Evolutionary conservation across 768 basidiomycete species (phyloP).

Genomic region (Boletus insuetus): DNA sequence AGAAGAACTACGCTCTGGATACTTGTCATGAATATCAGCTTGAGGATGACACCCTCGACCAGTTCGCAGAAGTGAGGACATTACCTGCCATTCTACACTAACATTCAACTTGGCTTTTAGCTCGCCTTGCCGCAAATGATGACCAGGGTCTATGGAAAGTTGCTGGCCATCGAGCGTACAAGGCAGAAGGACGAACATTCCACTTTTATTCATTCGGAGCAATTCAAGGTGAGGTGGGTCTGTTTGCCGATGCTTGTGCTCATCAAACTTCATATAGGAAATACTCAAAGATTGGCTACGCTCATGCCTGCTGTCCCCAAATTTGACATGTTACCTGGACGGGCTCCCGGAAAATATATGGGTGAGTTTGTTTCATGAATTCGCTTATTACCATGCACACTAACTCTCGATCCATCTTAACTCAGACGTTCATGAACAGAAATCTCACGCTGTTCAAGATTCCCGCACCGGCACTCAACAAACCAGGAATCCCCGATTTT

Average conservation of each 20-base stretch:
- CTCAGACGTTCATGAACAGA: background rate
- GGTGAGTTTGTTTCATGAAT: background rate
- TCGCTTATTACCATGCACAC: too few relatives aligned
- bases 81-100: too few relatives aligned
- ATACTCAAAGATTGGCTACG: background rate
- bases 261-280: background rate
- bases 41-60: too few relatives aligned
- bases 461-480: background rate
- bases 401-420: background rate
- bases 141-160: too few relatives aligned
- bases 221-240: background rate
- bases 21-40: too few relatives aligned
- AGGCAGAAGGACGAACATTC: too few relatives aligned
- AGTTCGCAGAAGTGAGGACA: too few relatives aligned
- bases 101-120: too few relatives aligned
- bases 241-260: background rate
- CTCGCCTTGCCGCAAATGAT: too few relatives aligned
- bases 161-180: too few relatives aligned
- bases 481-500: background rate
- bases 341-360: background rate
- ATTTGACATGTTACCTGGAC: background rate
- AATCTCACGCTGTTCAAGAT: too few relatives aligned
- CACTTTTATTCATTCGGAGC: background rate
- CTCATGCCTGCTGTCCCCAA: background rate
- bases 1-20: too few relatives aligned